Evolutionary conservation across 75 land plant genomes (phyloP), one percentile per base, ranked within the genome.

Genomic region (Selaginella moellendorffii): DNA sequence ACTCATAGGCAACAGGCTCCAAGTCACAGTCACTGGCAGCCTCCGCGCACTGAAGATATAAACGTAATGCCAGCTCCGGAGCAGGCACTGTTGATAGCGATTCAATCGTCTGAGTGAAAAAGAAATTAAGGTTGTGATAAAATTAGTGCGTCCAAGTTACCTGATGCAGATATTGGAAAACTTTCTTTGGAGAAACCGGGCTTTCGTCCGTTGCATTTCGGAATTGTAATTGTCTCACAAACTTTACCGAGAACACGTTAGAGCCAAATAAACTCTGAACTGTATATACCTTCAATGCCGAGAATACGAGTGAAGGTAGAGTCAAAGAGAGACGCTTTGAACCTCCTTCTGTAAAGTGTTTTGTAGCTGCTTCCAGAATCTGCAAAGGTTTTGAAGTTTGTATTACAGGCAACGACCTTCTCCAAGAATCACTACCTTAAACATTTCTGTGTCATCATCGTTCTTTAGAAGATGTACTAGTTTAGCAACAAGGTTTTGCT

Each of bases 21-120:
- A 92, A 68, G 67, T 83, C 88, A 66, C 84, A 92, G 61, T 84
- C 86, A 81, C 87, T 89, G 18, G 99, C 96, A 72, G 90, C 99
- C 91, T 95, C 96, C 17, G 99, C 99, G 82, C 99, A 89, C 65
- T 95, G 90, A 65, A 95, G 63, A 69, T 86, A 95, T 63, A 95
- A 54, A 27, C 88, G 81, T 51, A 95, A 65, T 27, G 99, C 90
- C 30, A 95, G 70, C 54, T 89, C 99, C 42, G 99, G 83, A 54
- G 90, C 82, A 63, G 96, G 91, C 70, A 89, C 81, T 58, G 22
- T 24, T 63, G 76, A 71, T 29, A 95, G 74, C 26, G 87, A 77
- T 74, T 95, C 99, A 59, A 95, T 76, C 29, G 79, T 84, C 99
- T 95, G 76, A 46, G 36, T 76, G 30, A 53, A 54, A 31, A 18